phyloP scores from a whole-genome alignment of 2,329 filamentous ascomycete genomes.

The Elsinoe fawcettii region DNA sequence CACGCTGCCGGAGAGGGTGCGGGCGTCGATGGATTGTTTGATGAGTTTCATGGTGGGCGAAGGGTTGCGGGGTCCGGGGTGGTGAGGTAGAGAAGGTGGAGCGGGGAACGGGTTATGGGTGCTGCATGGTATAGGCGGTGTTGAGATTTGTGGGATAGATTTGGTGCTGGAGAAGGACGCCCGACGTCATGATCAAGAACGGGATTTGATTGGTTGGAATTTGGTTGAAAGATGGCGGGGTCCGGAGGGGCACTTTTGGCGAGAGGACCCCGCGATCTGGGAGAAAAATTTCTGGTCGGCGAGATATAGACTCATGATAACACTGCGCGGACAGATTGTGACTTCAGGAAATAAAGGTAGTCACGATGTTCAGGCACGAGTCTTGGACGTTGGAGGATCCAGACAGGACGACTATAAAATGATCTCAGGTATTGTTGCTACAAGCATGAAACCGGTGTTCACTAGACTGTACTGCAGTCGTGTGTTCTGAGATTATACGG shows the following conservation, averaged over 20 bases:
- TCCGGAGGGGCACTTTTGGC: background rate
- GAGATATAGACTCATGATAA: background rate
- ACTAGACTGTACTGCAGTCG: background rate
- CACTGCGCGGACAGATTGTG: background rate
- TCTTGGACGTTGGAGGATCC: background rate
- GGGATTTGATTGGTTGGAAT: background rate
- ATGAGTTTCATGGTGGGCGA: constrained; percentile 53
- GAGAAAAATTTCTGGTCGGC: background rate
- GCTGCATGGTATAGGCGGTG: background rate
- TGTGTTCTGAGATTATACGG: constrained; percentile 46
- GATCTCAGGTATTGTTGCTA: constrained; percentile 10
- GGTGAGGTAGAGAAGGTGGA: too few species aligned
- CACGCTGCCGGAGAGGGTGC: constrained; percentile 57
- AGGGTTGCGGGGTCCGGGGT: background rate
- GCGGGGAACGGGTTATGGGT: background rate
- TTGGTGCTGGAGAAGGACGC: background rate
- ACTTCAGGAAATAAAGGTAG: background rate
- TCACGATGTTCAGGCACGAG: background rate
- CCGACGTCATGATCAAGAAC: background rate
- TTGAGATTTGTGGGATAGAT: background rate
- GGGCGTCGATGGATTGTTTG: constrained; percentile 56
- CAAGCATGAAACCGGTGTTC: constrained; percentile 16
- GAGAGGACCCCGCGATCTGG: background rate
- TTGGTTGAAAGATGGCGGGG: background rate
- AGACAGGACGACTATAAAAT: constrained; percentile 6